Evolutionary conservation across 2,329 filamentous ascomycete species (phyloP), one percentile per base, ranked within the genome.

Genomic region (Curvularia hawaiiensis): DNA sequence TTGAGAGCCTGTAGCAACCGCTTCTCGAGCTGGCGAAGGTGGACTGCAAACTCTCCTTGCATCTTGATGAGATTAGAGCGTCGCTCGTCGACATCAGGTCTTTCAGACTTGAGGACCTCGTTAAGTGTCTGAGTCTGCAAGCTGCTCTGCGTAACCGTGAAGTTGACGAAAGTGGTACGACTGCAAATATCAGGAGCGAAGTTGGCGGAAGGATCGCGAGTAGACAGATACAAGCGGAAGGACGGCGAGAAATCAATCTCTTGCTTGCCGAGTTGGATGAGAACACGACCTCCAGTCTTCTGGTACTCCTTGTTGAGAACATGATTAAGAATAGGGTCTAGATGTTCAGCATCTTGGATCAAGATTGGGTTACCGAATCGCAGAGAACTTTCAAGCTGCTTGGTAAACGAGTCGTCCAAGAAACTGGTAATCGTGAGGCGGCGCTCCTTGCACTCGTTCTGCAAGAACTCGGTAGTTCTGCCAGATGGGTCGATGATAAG

Each of bases 221-320:
- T 99, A 0, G 94, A 97, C 39, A 99, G 82, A 76, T 96, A 99
- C 31, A 99, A 84, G 79, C 90, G 95, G 84, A 99, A 99, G 0
- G 93, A 88, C 1, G 95, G 94, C 50, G 95, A 99, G 79, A 99
- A 99, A 77, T 99, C 95, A 65, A 99, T 99, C 79, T 99, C 93
- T 78, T 99, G 96, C 78, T 95, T 97, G 71, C 95, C 95, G 40
- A 99, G 90, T 78, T 99, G 95, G 63, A 99, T 99, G 52, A 99
- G 87, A 45, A 98, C 94, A 84, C 95, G 94, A 22, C 95, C 95
- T 66, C 95, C 95, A 28, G 96, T 99, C 81, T 93, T 96, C 78
- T 99, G 96, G 77, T 99, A 99, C 74, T 99, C 95, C 77, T 99
- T 99, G 81, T 99, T 99, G 78, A 99, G 87, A 54, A 99, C 94